phyloP scores from a whole-genome alignment of 305 asterid species.

The Petunia hybrid region DNA sequence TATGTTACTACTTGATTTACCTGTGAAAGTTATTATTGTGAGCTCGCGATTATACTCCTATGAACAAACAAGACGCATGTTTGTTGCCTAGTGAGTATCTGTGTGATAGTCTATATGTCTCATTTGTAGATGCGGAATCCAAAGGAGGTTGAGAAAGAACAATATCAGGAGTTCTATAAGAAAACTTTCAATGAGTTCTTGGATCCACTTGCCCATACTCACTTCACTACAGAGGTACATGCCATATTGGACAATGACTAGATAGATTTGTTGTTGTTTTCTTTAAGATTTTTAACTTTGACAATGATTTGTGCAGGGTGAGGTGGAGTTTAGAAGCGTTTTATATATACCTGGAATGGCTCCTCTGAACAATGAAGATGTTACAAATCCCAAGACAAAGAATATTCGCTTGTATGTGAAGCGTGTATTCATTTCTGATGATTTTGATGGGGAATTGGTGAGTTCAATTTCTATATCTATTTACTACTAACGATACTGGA shows the following conservation, averaged over 20 bases:
- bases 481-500: background rate
- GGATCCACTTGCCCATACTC: conserved; percentile 80
- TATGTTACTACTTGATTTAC: conserved; percentile 38
- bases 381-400: conserved; percentile 87
- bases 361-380: conserved; percentile 93
- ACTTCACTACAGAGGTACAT: conserved; percentile 91
- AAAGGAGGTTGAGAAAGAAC: conserved; percentile 89
- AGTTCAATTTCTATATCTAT: conserved; percentile 30
- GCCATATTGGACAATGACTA: background rate
- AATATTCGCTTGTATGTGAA: conserved; percentile 89
- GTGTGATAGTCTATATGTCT: background rate
- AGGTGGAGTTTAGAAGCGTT: conserved; percentile 95
- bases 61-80: background rate
- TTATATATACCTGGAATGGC: conserved; percentile 98
- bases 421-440: conserved; percentile 94
- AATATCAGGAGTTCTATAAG: conserved; percentile 87
- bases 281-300: background rate
- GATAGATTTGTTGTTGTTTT: background rate
- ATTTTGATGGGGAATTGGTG: conserved; percentile 97
- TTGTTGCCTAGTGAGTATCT: background rate
- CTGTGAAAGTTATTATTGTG: background rate
- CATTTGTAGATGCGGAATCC: conserved; percentile 82
- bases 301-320: conserved; percentile 67
- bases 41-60: background rate
- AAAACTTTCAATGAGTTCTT: conserved; percentile 86